Conservation (phyloP, 306 rosid species). For the Castanea crenata region DNA sequence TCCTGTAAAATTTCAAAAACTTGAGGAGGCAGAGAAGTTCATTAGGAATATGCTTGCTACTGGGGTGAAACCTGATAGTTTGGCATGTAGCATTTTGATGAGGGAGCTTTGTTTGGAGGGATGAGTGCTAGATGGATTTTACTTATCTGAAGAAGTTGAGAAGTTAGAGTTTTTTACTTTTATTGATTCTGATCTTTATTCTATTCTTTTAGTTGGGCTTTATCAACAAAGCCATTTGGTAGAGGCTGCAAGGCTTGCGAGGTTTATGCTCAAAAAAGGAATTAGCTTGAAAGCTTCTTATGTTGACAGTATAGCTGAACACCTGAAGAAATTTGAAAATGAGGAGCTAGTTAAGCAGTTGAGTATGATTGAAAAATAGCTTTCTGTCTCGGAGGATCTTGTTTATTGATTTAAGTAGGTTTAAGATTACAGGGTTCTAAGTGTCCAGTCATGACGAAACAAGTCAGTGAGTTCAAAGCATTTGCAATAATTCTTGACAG, state of each 20-base stretch:
- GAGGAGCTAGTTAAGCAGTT: conserved; percentile 45
- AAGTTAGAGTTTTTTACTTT: conserved; percentile 43
- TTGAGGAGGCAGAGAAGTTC: conserved; percentile 65
- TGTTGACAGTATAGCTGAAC: conserved; percentile 32
- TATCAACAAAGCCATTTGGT: conserved; percentile 18
- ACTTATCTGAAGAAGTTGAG: conserved; percentile 56
- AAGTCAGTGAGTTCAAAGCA: background rate
- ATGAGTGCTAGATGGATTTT: conserved; percentile 48
- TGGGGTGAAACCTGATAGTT: conserved; percentile 61
- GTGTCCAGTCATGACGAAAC: background rate
- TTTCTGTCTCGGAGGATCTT: background rate
- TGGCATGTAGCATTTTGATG: conserved; percentile 47
- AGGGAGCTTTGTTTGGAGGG: conserved; percentile 57
- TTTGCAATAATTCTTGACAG: background rate
- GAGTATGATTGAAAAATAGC: conserved; percentile 14
- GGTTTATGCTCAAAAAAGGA: background rate
- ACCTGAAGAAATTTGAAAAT: conserved; percentile 49
- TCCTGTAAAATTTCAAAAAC: conserved; percentile 39
- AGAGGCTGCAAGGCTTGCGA: too few species aligned
- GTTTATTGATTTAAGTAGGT: background rate
- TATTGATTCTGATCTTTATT: conserved; percentile 59
- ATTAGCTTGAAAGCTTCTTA: conserved; percentile 50
- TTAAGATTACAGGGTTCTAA: background rate
- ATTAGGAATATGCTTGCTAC: conserved; percentile 55
- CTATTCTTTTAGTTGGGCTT: conserved; percentile 35